Evolutionary conservation across 202 grass and related monocot species (phyloP), one percentile per base, ranked within the genome.

Genomic region (Schoenoplectus triqueter): DNA sequence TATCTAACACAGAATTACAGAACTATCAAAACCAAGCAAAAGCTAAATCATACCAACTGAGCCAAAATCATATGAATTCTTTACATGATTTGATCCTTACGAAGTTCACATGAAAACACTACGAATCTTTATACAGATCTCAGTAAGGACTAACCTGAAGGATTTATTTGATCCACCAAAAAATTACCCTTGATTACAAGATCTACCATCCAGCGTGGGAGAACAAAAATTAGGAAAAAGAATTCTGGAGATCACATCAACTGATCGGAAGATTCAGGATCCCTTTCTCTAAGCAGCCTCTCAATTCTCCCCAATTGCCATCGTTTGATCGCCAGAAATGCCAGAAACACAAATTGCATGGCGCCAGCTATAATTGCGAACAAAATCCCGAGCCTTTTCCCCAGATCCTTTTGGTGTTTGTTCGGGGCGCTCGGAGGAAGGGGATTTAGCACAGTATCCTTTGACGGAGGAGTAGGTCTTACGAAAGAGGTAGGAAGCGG

Each of bases 271-370:
- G 66, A 70, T 15, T 70, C 13, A 44, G 13, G 67, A 70, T 71
- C 68, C 5, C 3, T 48, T 71, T 48, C 41, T 71, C 13, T 71
- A 8, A 48, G 47, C 6, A 14, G 81, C 41, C 3, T 52, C 61
- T 90, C 88, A 18, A 80, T 84, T 73, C 88, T 86, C 17, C 88
- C 46, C 62, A 81, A 71, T 82, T 85, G 86, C 63, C 86, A 82
- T 60, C 79, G 69, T 57, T 85, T 84, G 56, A 78, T 66, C 10
- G 47, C 81, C 55, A 90, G 77, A 68, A 85, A 80, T 57, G 81
- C 88, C 13, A 2, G 86, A 52, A 92, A 20, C 19, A 15, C 63
- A 48, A 82, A 57, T 84, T 92, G 91, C 86, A 92, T 78, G 57
- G 65, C 84, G 8, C 17, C 64, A 51, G 91, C 88, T 20, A 85